phyloP scores from a whole-genome alignment of 73 alveolate species.

The Paramecium sexaurelia region DNA sequence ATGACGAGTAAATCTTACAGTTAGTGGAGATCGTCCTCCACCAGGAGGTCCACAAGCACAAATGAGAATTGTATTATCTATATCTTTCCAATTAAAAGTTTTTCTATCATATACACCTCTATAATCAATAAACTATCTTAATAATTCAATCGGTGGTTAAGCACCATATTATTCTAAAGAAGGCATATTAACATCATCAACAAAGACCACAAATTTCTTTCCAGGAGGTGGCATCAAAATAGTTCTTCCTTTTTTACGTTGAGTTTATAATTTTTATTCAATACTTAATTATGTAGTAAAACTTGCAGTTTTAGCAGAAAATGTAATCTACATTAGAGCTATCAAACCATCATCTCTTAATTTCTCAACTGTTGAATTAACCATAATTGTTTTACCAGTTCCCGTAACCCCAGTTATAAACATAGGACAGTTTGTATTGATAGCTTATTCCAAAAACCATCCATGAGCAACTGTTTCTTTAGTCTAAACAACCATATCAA shows the following conservation, averaged over 20 bases:
- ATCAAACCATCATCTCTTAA: conserved; percentile 81
- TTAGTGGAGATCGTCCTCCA: conserved; percentile 95
- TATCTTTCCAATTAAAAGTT: conserved; percentile 84
- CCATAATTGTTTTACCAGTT: conserved; percentile 93
- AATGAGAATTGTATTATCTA: conserved; percentile 83
- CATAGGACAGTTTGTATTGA: conserved; percentile 79
- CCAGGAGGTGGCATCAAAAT: conserved; percentile 84
- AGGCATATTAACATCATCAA: conserved; percentile 99
- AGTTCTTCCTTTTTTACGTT: conserved; percentile 87
- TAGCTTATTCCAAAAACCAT: conserved; percentile 84
- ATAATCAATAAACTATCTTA: conserved; percentile 87
- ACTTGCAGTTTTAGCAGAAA: conserved; percentile 94
- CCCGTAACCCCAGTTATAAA: conserved; percentile 95
- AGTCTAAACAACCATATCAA: conserved; percentile 92
- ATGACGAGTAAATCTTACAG: conserved; percentile 92
- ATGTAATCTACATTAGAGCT: conserved; percentile 85
- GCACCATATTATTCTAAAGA: conserved; percentile 96
- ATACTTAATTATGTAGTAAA: conserved; percentile 88
- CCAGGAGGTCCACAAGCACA: conserved; percentile 98
- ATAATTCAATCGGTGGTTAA: conserved; percentile 95
- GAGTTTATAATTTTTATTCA: conserved; percentile 71
- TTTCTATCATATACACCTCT: conserved; percentile 96
- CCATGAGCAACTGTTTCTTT: conserved; percentile 95
- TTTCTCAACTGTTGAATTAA: conserved; percentile 77
- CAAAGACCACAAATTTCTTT: conserved; percentile 84